Conservation (phyloP, 495 filamentous ascomycete species). For the Eremomyces bilateralis region DNA sequence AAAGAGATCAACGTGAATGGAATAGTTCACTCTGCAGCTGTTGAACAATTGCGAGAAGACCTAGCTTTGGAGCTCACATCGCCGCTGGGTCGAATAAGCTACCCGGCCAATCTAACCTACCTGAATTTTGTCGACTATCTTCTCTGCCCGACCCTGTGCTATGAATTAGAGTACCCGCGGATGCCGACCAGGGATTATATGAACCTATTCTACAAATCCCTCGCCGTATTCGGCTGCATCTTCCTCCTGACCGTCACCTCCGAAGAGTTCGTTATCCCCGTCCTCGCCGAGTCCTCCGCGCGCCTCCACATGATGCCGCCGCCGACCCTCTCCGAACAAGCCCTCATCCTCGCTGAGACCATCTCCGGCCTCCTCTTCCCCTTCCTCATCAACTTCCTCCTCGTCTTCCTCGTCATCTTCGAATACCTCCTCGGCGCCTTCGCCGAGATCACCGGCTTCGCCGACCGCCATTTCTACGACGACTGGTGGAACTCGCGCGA, state of each 20-base stretch:
- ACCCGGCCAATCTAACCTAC: constrained; percentile 69
- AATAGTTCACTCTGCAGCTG: constrained; percentile 12
- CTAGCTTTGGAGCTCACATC: constrained; percentile 78
- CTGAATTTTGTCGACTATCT: constrained; percentile 72
- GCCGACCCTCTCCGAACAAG: constrained; percentile 36
- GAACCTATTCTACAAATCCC: constrained; percentile 63
- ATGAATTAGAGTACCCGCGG: constrained; percentile 90
- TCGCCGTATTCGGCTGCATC: constrained; percentile 91
- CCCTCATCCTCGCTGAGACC: constrained; percentile 71
- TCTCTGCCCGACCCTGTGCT: constrained; percentile 87
- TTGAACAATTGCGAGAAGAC: constrained; percentile 56
- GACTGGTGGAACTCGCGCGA: constrained; percentile 89
- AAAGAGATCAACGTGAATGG: constrained; percentile 19
- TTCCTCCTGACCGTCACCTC: constrained; percentile 79
- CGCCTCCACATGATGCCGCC: constrained; percentile 33
- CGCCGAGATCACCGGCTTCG: constrained; percentile 77
- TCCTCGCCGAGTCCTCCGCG: constrained; percentile 50
- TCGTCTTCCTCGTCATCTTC: constrained; percentile 23
- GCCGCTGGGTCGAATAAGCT: constrained; percentile 71
- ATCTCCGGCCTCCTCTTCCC: constrained; percentile 87
- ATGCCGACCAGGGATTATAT: constrained; percentile 50
- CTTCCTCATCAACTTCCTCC: constrained; percentile 53
- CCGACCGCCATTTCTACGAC: constrained; percentile 84
- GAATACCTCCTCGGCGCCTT: constrained; percentile 91
- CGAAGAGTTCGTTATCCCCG: constrained; percentile 90